Evolutionary conservation across 768 basidiomycete genomes (phyloP), one percentile per base, ranked within the genome.

Genomic region (Mycena belliarum): DNA sequence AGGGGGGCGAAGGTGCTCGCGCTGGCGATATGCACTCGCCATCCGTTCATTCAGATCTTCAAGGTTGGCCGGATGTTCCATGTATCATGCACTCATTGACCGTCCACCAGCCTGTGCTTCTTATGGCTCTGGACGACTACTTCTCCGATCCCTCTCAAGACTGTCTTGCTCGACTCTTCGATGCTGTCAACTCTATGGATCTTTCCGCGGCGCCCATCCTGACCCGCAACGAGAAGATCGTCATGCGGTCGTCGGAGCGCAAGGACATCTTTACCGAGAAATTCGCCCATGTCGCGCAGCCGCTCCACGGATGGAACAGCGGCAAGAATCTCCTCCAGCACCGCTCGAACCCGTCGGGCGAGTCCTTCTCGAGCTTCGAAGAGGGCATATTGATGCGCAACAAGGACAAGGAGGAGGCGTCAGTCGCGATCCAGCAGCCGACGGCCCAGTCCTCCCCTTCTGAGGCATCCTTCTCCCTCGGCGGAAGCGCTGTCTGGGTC

Each of bases 121-220:
- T 97, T 2, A 87, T 98, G 67, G 95, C 96, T 6, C 81, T 99
- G 44, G 94, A 98, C 69, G 94, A 98, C 72, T 99, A 98, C 74
- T 94, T 95, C 71, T 77, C 82, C 24, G 82, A 88, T 61, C 95
- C 95, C 0, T 94, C 93, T 0, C 87, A 95, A 68, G 91, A 93
- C 63, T 91, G 93, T 65, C 85, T 99, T 15, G 85, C 90, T 3
- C 86, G 91, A 3, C 80, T 99, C 4, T 98, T 94, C 69, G 92
- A 96, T 63, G 87, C 95, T 6, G 87, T 98, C 60, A 98, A 98
- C 70, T 85, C 90, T 7, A 93, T 98, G 83, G 86, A 96, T 66
- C 77, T 93, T 20, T 81, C 86, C n/a, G 81, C 79, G 10, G 86
- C 91, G 24, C 97, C 97, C 2, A 70, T 76, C 6, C 76, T 99